phyloP scores from a whole-genome alignment of 352 stramenopile genomes.

The Phytophthora constricta region DNA sequence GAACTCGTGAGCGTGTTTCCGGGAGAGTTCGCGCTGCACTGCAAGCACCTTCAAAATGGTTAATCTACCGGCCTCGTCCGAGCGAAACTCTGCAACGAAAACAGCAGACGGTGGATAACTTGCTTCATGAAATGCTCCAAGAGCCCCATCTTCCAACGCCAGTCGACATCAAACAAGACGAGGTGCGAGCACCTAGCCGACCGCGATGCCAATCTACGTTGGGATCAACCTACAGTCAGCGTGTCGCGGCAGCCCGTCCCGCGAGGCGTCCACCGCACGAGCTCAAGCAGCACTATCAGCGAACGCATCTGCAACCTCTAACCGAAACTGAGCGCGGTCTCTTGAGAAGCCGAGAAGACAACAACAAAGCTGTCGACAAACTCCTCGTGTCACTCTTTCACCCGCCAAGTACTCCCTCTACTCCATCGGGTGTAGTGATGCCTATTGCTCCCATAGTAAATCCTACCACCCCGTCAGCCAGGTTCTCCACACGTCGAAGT shows the following conservation, averaged over 20 bases:
- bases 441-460: slow-evolving; percentile 8
- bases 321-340: slow-evolving; percentile 44
- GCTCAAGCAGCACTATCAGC: slow-evolving; percentile 12
- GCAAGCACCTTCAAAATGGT: slow-evolving; percentile 55
- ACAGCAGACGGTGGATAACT: slow-evolving; percentile 51
- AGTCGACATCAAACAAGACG: slow-evolving; percentile 11
- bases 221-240: slow-evolving; percentile 48
- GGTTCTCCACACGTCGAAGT: slow-evolving; percentile 53
- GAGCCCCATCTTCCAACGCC: slow-evolving; percentile 6
- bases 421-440: slow-evolving; percentile 8
- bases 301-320: slow-evolving; percentile 21
- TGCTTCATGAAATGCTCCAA: slow-evolving; percentile 41
- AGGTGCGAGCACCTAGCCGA: slow-evolving; percentile 27
- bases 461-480: slow-evolving; percentile 9
- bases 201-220: slow-evolving; percentile 42
- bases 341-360: slow-evolving; percentile 40
- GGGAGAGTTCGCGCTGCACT: slow-evolving; percentile 30
- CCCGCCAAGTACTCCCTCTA: slow-evolving; percentile 10
- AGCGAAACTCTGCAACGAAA: slow-evolving; percentile 51
- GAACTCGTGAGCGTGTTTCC: background rate
- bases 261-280: slow-evolving; percentile 13
- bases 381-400: slow-evolving; percentile 53
- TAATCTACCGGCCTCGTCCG: slow-evolving; percentile 60
- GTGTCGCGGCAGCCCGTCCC: slow-evolving; percentile 36
- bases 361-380: slow-evolving; percentile 52